Conservation (phyloP, 139 green algal species). For the Gonium pectorale region DNA sequence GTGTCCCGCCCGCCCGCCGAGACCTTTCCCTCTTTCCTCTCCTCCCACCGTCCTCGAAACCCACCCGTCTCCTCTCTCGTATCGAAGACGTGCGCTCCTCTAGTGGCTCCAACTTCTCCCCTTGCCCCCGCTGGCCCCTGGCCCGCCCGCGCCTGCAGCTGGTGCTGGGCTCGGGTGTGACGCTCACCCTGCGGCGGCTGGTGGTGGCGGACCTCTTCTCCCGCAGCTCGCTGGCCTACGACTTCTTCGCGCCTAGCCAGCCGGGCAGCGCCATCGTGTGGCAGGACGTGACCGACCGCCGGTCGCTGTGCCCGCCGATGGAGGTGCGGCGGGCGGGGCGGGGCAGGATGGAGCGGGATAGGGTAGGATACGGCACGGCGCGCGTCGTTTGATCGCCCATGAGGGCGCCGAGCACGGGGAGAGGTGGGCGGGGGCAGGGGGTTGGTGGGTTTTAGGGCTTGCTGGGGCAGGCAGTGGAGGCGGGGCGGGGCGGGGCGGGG, state of each 20-base stretch:
- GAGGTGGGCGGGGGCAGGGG: too few species aligned
- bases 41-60: background rate
- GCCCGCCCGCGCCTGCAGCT: background rate
- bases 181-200: constrained; percentile 4
- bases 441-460: background rate
- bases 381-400: too few species aligned
- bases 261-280: background rate
- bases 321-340: background rate
- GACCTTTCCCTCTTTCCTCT: background rate
- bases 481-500: too few species aligned
- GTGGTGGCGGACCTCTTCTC: background rate
- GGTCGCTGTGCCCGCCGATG: background rate
- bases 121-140: background rate
- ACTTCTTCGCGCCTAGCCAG: constrained; percentile 2
- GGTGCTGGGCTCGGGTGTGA: background rate
- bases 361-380: too few species aligned
- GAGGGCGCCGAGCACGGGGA: too few species aligned
- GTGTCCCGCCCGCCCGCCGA: background rate
- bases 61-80: too few species aligned
- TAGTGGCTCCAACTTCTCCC: background rate
- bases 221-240: background rate
- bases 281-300: background rate
- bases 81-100: background rate
- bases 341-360: too few species aligned
- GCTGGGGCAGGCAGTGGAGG: background rate